Evolutionary conservation across 176 grass and related monocot species (phyloP), one percentile per base, ranked within the genome.

Genomic region (Canna indica): DNA sequence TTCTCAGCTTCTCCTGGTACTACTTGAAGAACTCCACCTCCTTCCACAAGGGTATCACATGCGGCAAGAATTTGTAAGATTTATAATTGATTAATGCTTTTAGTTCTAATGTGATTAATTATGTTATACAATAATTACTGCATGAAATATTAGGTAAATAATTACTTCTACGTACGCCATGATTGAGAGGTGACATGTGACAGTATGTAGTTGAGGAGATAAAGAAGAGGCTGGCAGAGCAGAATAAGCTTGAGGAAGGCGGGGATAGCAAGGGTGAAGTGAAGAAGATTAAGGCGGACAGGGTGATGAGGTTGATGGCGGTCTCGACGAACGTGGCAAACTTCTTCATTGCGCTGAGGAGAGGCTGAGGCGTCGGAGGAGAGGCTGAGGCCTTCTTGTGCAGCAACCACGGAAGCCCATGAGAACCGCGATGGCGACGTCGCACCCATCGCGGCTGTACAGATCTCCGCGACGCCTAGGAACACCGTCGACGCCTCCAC

Each of bases 261-360:
- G 4, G 69, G 53, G 17, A 24, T 46, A 61, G 14, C 22, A 2
- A 81, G 11, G 16, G 77, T 58, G 82, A 90, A 67, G 41, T 86
- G 78, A 47, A 72, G 28, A 79, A 1, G 84, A 88, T 99, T 38
- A 50, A 80, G 77, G 18, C 45, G 34, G 89, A 93, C 45, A 79
- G 94, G 83, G 83, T 93, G 81, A 99, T 99, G 94, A 81, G 94
- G 90, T 77, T 99, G 61, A 93, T 88, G 94, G 86, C 80, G 47
- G 84, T 88, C 47, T 77, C 89, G 4, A 89, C 94, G 18, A 93
- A 99, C 77, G 75, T 78, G 44, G 89, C 94, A 11, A 89, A 99
- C 75, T 70, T 87, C 1, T 26, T 99, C 50, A 93, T 99, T 57
- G 69, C 15, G 31, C 6, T 99, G 75, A n/a, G n/a, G n/a, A n/a